These are phyloP conservation scores for Phytophthora colocasiae DNA, from an alignment of 352 stramenopile genomes.

Conservation along the genomic window DNA sequence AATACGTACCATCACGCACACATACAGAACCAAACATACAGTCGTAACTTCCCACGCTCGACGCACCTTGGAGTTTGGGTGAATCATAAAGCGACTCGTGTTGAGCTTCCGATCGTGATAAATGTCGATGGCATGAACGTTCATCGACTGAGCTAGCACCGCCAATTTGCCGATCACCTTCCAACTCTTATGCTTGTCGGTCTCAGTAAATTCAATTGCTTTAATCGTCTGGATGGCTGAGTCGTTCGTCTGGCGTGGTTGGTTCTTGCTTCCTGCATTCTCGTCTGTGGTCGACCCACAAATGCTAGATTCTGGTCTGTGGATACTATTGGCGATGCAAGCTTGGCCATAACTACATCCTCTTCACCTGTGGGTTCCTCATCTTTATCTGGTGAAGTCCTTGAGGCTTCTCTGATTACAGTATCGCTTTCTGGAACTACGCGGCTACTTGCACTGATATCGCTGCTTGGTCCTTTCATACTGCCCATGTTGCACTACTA, in stretches of 20 bases:
- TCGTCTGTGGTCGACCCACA: neutral
- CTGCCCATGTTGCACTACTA: slow-evolving; percentile 21
- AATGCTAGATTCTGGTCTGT: neutral
- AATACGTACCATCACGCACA: slow-evolving; percentile 63
- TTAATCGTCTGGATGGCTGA: slow-evolving; percentile 14
- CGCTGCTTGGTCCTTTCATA: slow-evolving; percentile 32
- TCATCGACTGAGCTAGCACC: slow-evolving; percentile 42
- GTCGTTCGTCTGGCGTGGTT: slow-evolving; percentile 8
- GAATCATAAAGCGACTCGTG: slow-evolving; percentile 72
- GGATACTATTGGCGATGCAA: slow-evolving; percentile 12
- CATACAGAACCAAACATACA: slow-evolving; percentile 79
- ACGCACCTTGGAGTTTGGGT: slow-evolving; percentile 81
- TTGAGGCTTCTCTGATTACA: slow-evolving; percentile 14
- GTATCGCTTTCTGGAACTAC: slow-evolving; percentile 28
- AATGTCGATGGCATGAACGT: slow-evolving; percentile 69
- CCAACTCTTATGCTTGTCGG: slow-evolving; percentile 22
- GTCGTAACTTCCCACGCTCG: slow-evolving; percentile 77
- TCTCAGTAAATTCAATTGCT: slow-evolving; percentile 11
- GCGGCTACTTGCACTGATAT: slow-evolving; percentile 22
- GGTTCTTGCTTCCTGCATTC: neutral
- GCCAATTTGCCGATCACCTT: slow-evolving; percentile 42
- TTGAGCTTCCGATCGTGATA: slow-evolving; percentile 77
- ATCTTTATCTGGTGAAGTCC: neutral
- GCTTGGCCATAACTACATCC: slow-evolving; percentile 13
- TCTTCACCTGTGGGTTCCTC: slow-evolving; percentile 10